Evolutionary conservation across 768 basidiomycete species (phyloP).

Genomic region (Clavaria fumosa): DNA sequence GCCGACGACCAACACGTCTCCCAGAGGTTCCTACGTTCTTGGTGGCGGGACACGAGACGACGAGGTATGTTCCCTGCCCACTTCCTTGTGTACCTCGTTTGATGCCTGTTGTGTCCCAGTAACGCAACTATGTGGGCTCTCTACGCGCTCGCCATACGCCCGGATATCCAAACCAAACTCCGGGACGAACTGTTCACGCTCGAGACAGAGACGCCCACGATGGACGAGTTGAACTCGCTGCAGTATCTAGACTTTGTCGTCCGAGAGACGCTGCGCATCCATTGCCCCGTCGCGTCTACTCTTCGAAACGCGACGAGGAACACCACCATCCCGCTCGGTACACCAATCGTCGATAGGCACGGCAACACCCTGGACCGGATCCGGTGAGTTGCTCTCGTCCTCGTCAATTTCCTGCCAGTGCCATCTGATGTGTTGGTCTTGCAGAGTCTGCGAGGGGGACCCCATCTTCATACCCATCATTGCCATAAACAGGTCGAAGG

Average conservation of each 20-base stretch:
- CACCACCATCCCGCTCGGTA: slow-evolving; percentile 23
- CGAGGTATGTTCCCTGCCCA: slow-evolving; percentile 15
- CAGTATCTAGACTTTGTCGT: slow-evolving; percentile 36
- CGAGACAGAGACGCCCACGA: slow-evolving; percentile 26
- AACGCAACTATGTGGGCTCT: slow-evolving; percentile 29
- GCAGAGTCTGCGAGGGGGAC: slow-evolving; percentile 11
- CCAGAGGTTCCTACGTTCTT: slow-evolving; percentile 31
- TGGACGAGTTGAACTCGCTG: slow-evolving; percentile 36
- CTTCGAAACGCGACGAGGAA: slow-evolving; percentile 22
- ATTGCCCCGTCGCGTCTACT: slow-evolving; percentile 23
- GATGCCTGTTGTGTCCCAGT: neutral
- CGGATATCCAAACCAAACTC: slow-evolving; percentile 27
- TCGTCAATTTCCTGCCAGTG: neutral
- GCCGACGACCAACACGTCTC: neutral
- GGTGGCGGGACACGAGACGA: slow-evolving; percentile 29
- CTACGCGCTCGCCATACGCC: slow-evolving; percentile 24
- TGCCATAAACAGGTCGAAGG: slow-evolving; percentile 25
- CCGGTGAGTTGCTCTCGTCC: slow-evolving; percentile 11
- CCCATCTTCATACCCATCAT: slow-evolving; percentile 22
- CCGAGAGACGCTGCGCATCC: slow-evolving; percentile 28
- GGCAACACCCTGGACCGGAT: slow-evolving; percentile 19
- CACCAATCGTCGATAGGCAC: slow-evolving; percentile 20
- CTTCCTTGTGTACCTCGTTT: neutral
- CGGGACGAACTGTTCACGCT: slow-evolving; percentile 28
- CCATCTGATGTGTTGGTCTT: neutral